Conservation (phyloP, 1,284 basidiomycete species). For the Apiotrichum brassicae region DNA sequence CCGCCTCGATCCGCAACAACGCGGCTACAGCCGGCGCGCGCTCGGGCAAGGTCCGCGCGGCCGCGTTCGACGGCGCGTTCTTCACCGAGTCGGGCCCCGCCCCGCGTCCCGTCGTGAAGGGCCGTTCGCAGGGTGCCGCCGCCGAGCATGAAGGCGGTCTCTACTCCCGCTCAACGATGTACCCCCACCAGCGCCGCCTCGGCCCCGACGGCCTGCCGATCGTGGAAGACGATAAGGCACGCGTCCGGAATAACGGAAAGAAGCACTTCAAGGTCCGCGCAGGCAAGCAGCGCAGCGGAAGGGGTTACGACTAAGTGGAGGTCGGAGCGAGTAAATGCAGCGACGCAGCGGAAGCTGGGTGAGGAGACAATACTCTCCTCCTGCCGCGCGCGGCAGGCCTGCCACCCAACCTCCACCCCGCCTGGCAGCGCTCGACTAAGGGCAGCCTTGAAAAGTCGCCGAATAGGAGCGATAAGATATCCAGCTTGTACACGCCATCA, state of each 20-base stretch:
- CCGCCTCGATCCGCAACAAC: conserved; percentile 25
- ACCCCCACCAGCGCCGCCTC: conserved; percentile 73
- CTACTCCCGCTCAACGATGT: conserved; percentile 60
- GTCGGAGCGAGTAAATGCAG: too few relatives aligned
- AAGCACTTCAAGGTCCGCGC: conserved; percentile 85
- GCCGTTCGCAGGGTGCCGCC: conserved; percentile 47
- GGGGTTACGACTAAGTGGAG: conserved; percentile 71
- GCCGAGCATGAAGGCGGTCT: conserved; percentile 46
- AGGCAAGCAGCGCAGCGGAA: conserved; percentile 80
- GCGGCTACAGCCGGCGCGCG: conserved; percentile 42
- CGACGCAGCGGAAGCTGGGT: too few relatives aligned
- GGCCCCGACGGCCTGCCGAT: conserved; percentile 66
- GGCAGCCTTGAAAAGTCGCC: too few relatives aligned
- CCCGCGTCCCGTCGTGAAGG: conserved; percentile 60
- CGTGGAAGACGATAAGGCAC: conserved; percentile 48
- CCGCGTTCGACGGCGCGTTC: conserved; percentile 75
- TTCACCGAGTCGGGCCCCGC: conserved; percentile 59
- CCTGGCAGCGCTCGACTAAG: too few relatives aligned
- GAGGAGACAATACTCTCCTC: too few relatives aligned
- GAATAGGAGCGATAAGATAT: too few relatives aligned
- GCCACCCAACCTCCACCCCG: too few relatives aligned
- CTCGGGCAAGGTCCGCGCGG: conserved; percentile 51
- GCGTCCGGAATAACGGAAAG: conserved; percentile 58
- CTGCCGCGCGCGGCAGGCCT: too few relatives aligned
- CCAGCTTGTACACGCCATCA: too few relatives aligned